phyloP scores from a whole-genome alignment of 768 basidiomycete genomes.

The Bullera alba region DNA sequence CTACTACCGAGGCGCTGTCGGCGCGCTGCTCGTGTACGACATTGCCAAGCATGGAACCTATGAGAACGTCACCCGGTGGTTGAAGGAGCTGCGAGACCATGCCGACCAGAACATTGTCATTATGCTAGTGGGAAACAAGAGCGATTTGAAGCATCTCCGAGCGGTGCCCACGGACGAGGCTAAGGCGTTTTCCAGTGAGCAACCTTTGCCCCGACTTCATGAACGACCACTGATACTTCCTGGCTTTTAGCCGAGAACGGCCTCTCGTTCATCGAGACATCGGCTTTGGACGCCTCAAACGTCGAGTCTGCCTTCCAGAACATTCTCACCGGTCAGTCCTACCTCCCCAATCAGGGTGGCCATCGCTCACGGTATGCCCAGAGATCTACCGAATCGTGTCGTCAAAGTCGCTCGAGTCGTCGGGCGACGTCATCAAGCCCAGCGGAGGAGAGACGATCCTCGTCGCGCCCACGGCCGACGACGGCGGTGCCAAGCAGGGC shows the following conservation, averaged over 20 bases:
- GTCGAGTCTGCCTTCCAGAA: conserved; percentile 97
- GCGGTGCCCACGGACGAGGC: conserved; percentile 98
- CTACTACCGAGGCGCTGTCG: conserved; percentile 91
- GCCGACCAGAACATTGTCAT: conserved; percentile 78
- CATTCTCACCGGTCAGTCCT: conserved; percentile 71
- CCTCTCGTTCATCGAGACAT: conserved; percentile 95
- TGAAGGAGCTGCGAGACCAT: conserved; percentile 94
- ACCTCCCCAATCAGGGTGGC: background rate
- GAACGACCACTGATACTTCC: background rate
- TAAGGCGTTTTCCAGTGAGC: conserved; percentile 76
- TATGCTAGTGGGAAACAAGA: conserved; percentile 97
- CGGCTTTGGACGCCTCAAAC: conserved; percentile 98
- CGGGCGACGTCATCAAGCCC: conserved; percentile 67
- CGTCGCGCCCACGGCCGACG: conserved; percentile 61
- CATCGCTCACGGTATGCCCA: conserved; percentile 39
- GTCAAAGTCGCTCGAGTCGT: conserved; percentile 85
- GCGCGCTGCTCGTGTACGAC: conserved; percentile 48
- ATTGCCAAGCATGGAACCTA: conserved; percentile 58
- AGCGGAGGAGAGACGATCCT: conserved; percentile 70
- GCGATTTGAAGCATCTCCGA: conserved; percentile 93
- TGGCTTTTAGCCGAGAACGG: conserved; percentile 69
- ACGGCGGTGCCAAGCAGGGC: conserved; percentile 46
- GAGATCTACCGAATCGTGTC: conserved; percentile 98
- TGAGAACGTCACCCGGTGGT: conserved; percentile 87
- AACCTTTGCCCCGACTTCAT: background rate